A percentile compares a stretch with the other conserved stretches of the same genome.
Conservation (phyloP, 2,329 filamentous ascomycete genomes). For the Fusarium brachygibbosum region DNA sequence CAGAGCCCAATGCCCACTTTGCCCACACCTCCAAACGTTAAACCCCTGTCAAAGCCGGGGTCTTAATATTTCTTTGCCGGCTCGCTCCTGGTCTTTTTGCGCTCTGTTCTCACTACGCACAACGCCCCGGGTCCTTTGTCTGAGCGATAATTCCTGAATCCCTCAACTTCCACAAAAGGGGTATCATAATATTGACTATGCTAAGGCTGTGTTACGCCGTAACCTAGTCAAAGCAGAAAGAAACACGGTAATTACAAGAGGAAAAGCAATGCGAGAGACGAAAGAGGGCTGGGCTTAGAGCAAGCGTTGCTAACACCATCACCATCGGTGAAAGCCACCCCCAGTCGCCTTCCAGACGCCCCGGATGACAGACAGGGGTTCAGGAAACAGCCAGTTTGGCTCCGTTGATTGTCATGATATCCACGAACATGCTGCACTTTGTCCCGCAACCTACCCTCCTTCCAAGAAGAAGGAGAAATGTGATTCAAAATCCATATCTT, state of each 20-base stretch:
- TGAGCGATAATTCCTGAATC: conserved; percentile 38
- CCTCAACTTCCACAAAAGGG: conserved; percentile 34
- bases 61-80: conserved; percentile 39
- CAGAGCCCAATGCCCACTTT: conserved; percentile 49
- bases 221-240: conserved; percentile 21
- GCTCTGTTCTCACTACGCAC: conserved; percentile 14
- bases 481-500: conserved; percentile 20
- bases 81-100: conserved; percentile 33
- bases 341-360: conserved; percentile 33
- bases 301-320: conserved; percentile 22
- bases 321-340: conserved; percentile 32
- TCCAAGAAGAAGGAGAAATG: conserved; percentile 13
- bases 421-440: conserved; percentile 26
- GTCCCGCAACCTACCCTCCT: conserved; percentile 33
- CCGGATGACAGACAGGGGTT: conserved; percentile 39
- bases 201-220: conserved; percentile 35
- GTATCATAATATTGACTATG: conserved; percentile 12
- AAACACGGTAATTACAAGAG: conserved; percentile 18
- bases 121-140: conserved; percentile 34
- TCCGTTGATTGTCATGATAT: conserved; percentile 40
- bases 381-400: conserved; percentile 38
- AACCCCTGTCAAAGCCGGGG: conserved; percentile 41
- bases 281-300: conserved; percentile 15
- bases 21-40: conserved; percentile 45
- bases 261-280: conserved; percentile 37